Conservation (phyloP, 306 rosid genomes). For the Rosa rugosa region DNA sequence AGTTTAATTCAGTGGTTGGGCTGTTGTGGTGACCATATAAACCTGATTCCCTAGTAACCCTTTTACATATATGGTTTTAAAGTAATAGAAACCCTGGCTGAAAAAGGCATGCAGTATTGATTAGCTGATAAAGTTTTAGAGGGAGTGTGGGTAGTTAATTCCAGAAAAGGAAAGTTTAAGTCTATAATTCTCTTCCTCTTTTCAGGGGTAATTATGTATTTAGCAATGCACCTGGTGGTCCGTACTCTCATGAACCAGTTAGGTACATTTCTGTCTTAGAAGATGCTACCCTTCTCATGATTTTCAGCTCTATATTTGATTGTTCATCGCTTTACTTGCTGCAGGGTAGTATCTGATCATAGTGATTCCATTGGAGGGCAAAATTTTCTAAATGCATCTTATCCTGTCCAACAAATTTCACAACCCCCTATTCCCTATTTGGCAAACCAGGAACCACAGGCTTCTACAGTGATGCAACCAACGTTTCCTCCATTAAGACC, state of each 20-base stretch:
- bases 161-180: neutral
- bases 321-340: slow-evolving; percentile 10
- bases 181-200: slow-evolving; percentile 22
- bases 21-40: neutral
- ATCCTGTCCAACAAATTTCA: slow-evolving; percentile 42
- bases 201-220: slow-evolving; percentile 49
- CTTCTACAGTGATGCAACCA: slow-evolving; percentile 39
- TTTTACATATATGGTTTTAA: neutral
- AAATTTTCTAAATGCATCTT: slow-evolving; percentile 46
- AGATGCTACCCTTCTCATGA: neutral
- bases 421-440: slow-evolving; percentile 48
- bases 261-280: slow-evolving; percentile 45
- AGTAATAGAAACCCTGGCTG: neutral
- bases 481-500: slow-evolving; percentile 44
- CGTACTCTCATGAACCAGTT: slow-evolving; percentile 50
- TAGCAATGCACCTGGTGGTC: slow-evolving; percentile 40
- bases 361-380: slow-evolving; percentile 52
- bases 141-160: neutral
- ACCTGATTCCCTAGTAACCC: neutral
- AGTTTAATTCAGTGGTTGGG: neutral
- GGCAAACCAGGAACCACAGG: slow-evolving; percentile 57
- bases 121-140: slow-evolving; percentile 8
- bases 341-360: slow-evolving; percentile 55
- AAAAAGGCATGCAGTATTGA: neutral
- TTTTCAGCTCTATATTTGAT: neutral